Base-by-base conservation (phyloP, 768 basidiomycete species). In the Boletus insuetus region DNA sequence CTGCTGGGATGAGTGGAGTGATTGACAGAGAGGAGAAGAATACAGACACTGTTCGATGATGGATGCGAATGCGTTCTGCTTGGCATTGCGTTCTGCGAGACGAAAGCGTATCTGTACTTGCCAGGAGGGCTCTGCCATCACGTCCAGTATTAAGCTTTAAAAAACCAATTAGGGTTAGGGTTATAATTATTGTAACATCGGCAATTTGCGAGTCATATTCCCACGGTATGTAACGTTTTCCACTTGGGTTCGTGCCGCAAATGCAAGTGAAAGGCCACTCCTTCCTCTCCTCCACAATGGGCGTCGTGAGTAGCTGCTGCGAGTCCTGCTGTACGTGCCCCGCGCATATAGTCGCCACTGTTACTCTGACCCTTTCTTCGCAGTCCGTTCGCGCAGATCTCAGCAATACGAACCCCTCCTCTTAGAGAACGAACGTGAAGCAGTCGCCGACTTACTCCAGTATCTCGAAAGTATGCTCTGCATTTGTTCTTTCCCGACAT, bases 361-460 rank as follows among this genome's bases (percentile, higher is more conserved):
- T 41, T 49, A 48, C 43, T 20, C 53, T 48, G 54, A 64, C 62
- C 61, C 56, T 62, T 56, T 71, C 48, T 55, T 58, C 52, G 41
- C 71, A 93, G 91, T 91, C 71, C 82, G 80, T 61, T 87, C 89
- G 68, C 87, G 86, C 69, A 87, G 82, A 79, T 88, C 90, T 62
- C 89, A 92, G 72, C 80, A 87, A 47, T 94, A 93, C 67, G 91
- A 94, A 68, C 91, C 91, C 20, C 72, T 94, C 53, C 79, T 94
- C 41, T 75, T 93, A 49, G 91, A 94, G 77, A 93, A 91, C 69
- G 96, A 99, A 78, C 82, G 96, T 57, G 96, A 98, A 75, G 96
- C 96, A 6, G 97, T 99, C 17, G 96, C 96, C 42, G 97, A 98
- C 74, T 78, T 99, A 48, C 82, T 99, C 13, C 95, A 98, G 70